phyloP scores from a whole-genome alignment of 257 asterid species.

The Rubia yunnanensis region DNA sequence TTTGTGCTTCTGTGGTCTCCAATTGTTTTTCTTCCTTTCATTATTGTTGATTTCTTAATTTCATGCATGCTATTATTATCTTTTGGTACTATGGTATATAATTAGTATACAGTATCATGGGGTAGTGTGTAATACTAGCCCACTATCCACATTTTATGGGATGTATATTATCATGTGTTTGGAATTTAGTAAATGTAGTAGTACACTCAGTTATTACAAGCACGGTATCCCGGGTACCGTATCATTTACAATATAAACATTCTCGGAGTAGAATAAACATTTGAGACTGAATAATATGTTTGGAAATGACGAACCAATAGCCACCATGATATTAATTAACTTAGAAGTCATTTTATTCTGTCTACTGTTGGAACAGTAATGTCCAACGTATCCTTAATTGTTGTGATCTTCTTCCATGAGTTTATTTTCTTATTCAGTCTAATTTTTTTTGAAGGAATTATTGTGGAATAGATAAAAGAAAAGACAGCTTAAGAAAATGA shows the following conservation, averaged over 20 bases:
- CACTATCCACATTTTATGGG: too few species aligned
- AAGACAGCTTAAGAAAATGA: not conserved
- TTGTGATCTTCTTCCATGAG: not conserved
- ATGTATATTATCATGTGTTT: too few species aligned
- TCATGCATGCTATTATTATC: not conserved
- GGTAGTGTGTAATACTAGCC: too few species aligned
- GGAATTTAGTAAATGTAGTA: too few species aligned
- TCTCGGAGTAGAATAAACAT: not conserved
- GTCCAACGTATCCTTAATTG: not conserved
- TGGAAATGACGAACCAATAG: not conserved
- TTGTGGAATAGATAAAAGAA: not conserved
- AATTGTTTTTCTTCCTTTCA: not conserved
- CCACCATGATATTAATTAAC: not conserved
- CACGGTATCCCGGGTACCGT: too few species aligned
- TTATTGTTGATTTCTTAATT: not conserved
- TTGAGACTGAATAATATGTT: not conserved
- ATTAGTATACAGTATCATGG: too few species aligned
- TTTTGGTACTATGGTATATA: too few species aligned
- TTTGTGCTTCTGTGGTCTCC: slow-evolving; percentile 9
- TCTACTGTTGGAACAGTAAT: not conserved
- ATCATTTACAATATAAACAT: not conserved
- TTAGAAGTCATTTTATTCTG: too few species aligned
- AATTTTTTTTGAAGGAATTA: too few species aligned
- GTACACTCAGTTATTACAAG: too few species aligned
- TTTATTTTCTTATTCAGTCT: too few species aligned